phyloP scores from a whole-genome alignment of 108 stramenopile species.

The Pinguiococcus pyrenoidosus region DNA sequence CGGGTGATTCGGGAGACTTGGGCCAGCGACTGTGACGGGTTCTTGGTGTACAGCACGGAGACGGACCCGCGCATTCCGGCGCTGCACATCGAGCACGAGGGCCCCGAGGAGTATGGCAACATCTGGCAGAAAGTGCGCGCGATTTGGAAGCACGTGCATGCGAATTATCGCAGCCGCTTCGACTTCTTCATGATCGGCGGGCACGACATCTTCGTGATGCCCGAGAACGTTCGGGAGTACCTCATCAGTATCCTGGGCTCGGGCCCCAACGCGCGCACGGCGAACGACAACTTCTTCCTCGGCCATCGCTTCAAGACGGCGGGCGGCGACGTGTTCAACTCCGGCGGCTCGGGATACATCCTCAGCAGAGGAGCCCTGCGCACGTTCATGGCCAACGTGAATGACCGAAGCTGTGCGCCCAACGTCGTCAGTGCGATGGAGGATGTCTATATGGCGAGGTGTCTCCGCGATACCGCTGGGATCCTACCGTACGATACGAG shows the following conservation, averaged over 20 bases:
- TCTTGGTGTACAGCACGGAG: slow-evolving; percentile 70
- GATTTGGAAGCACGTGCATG: slow-evolving; percentile 69
- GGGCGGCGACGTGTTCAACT: slow-evolving; percentile 61
- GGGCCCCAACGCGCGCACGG: no score
- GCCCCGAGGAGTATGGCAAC: slow-evolving; percentile 83
- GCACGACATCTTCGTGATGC: slow-evolving; percentile 75
- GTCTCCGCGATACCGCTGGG: no score
- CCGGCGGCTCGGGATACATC: slow-evolving; percentile 83
- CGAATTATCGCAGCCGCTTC: slow-evolving; percentile 62
- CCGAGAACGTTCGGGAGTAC: slow-evolving; percentile 66
- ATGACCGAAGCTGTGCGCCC: slow-evolving; percentile 53
- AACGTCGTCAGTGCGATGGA: slow-evolving; percentile 67
- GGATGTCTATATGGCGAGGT: slow-evolving; percentile 48
- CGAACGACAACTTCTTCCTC: no score
- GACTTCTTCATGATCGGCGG: slow-evolving; percentile 82
- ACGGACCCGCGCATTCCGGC: slow-evolving; percentile 39
- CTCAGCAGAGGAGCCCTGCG: slow-evolving; percentile 77
- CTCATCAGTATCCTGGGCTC: no score
- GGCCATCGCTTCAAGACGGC: slow-evolving; percentile 52
- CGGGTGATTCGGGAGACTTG: no score
- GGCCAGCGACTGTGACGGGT: slow-evolving; percentile 71
- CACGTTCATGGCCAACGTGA: slow-evolving; percentile 37
- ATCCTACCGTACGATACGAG: no score
- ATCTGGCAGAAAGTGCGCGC: slow-evolving; percentile 93
- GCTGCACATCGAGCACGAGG: slow-evolving; percentile 79